Evolutionary conservation across 1,284 basidiomycete genomes (phyloP).

Genomic region (Gomphus bonarii): DNA sequence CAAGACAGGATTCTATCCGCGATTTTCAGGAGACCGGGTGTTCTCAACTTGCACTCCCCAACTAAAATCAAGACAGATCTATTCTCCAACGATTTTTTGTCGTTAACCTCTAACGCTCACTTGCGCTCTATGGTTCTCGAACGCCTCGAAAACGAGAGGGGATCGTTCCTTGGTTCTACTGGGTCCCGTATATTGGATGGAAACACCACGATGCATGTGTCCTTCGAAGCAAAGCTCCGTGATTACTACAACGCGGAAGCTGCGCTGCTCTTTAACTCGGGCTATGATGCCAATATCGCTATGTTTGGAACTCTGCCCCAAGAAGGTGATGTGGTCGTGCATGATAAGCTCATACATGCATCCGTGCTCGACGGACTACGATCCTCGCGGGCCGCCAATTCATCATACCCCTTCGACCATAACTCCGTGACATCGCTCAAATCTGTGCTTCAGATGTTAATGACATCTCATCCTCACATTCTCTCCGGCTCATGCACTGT

Average conservation of each 20-base stretch:
- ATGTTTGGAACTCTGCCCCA: conserved; percentile 83
- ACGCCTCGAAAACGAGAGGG: conserved; percentile 38
- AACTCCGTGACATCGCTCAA: conserved; percentile 48
- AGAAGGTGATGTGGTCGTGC: conserved; percentile 66
- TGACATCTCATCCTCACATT: conserved; percentile 27
- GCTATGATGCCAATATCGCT: conserved; percentile 89
- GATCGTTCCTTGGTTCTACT: conserved; percentile 69
- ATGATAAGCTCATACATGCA: conserved; percentile 88
- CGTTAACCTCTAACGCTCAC: conserved; percentile 51
- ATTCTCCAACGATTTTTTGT: conserved; percentile 91
- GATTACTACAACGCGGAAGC: conserved; percentile 54
- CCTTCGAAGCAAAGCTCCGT: conserved; percentile 58
- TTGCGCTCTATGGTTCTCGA: conserved; percentile 47
- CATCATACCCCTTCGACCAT: conserved; percentile 54
- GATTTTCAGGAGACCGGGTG: not conserved
- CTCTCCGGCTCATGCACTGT: conserved; percentile 16
- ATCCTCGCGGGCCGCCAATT: conserved; percentile 42
- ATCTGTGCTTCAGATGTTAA: conserved; percentile 30
- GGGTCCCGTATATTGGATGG: conserved; percentile 85
- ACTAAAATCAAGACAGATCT: conserved; percentile 46
- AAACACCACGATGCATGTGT: conserved; percentile 51
- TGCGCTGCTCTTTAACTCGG: conserved; percentile 90
- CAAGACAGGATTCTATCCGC: not conserved
- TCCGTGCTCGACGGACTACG: conserved; percentile 87
- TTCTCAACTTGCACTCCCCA: not conserved